phyloP scores from a whole-genome alignment of 2,329 filamentous ascomycete genomes.

The Nemania bipapillata region DNA sequence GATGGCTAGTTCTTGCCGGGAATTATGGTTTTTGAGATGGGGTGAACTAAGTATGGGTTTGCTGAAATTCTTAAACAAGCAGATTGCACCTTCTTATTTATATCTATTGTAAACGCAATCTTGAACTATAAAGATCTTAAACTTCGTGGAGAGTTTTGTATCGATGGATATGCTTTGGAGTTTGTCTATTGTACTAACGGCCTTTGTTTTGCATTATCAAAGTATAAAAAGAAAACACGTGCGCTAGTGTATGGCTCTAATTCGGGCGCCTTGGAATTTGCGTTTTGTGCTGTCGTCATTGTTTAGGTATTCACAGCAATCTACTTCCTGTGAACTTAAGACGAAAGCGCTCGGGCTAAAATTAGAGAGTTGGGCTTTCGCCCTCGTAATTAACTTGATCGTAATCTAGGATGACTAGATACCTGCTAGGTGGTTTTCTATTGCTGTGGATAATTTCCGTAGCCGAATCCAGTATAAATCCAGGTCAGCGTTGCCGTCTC shows the following conservation, averaged over 20 bases:
- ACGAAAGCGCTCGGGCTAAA: not conserved
- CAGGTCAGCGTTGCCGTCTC: slow-evolving; percentile 51
- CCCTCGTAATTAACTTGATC: not conserved
- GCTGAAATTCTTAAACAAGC: not conserved
- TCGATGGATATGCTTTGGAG: not conserved
- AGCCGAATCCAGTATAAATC: slow-evolving; percentile 47
- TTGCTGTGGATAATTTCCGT: slow-evolving; percentile 13
- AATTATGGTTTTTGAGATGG: not conserved
- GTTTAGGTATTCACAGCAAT: too few species aligned
- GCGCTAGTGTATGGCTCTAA: not conserved
- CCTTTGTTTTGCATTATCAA: not conserved
- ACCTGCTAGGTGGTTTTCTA: not conserved
- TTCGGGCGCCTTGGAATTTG: not conserved
- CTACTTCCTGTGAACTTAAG: not conserved
- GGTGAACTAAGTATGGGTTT: not conserved
- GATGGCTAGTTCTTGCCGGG: not conserved
- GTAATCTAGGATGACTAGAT: not conserved
- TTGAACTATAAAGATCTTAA: not conserved
- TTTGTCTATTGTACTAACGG: not conserved
- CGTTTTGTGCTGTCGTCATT: not conserved
- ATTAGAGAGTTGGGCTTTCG: not conserved
- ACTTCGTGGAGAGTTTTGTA: too few species aligned
- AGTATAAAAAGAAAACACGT: too few species aligned
- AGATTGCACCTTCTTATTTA: slow-evolving; percentile 7
- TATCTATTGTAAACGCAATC: not conserved